phyloP scores from a whole-genome alignment of 2,329 filamentous ascomycete genomes.

The Trichoderma atroviride region DNA sequence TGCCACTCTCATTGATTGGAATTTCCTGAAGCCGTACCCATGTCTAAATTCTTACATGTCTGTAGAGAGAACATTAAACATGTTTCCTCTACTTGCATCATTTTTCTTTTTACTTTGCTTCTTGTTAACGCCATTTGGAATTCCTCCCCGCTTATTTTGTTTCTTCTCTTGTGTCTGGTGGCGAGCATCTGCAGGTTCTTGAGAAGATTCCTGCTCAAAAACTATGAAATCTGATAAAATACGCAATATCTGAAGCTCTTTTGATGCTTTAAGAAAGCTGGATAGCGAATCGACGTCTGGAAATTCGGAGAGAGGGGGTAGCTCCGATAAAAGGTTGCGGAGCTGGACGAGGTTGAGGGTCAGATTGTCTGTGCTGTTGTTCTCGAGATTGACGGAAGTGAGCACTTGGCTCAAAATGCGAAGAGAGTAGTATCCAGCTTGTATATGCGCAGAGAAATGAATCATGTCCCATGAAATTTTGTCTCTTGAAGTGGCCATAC shows the following conservation, averaged over 20 bases:
- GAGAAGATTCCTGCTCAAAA: conserved; percentile 4
- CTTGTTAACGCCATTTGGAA: background rate
- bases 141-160: background rate
- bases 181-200: background rate
- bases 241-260: conserved; percentile 24
- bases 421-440: conserved; percentile 64
- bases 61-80: conserved; percentile 27
- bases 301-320: conserved; percentile 35
- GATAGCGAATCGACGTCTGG: conserved; percentile 32
- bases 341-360: conserved; percentile 28
- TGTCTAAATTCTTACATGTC: conserved; percentile 12
- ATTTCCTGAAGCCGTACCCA: background rate
- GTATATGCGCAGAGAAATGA: conserved; percentile 63
- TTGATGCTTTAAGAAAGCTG: conserved; percentile 29
- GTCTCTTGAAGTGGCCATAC: background rate
- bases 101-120: conserved; percentile 1
- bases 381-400: conserved; percentile 23
- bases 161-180: background rate
- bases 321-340: conserved; percentile 29
- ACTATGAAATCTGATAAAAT: conserved; percentile 32
- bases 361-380: background rate
- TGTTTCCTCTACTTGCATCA: conserved; percentile 14
- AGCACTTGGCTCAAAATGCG: conserved; percentile 50
- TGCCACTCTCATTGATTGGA: background rate
- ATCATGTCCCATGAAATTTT: conserved; percentile 57